phyloP scores from a whole-genome alignment of 331 rosid genomes.

The Ulmus americana region DNA sequence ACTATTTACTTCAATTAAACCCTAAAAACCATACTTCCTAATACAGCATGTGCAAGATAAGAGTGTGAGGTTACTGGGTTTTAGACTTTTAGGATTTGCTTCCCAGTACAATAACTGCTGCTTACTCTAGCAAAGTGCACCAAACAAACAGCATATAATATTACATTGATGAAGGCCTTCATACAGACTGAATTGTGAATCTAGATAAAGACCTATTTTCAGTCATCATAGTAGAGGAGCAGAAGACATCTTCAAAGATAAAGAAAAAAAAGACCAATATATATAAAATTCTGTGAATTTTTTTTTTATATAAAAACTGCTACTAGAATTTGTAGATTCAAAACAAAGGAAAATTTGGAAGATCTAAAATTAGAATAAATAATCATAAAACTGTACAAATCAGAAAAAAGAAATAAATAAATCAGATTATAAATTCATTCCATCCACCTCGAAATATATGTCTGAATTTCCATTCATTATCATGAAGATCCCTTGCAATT shows the following conservation, averaged over 20 bases:
- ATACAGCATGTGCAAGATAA: background rate
- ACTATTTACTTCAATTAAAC: background rate
- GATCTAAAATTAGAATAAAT: background rate
- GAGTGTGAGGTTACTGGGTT: background rate
- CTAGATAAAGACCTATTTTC: background rate
- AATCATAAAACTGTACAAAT: background rate
- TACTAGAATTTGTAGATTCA: background rate
- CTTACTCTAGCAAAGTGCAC: background rate
- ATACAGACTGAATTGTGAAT: background rate
- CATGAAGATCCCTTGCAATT: constrained; percentile 52
- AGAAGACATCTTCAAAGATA: background rate
- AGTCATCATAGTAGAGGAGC: background rate
- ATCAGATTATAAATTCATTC: background rate
- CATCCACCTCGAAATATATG: constrained; percentile 44
- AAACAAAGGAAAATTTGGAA: background rate
- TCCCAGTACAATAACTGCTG: background rate
- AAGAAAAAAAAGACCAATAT: background rate
- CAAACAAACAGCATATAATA: background rate
- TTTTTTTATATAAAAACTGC: background rate
- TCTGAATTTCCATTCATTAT: constrained; percentile 53
- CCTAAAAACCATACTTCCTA: background rate
- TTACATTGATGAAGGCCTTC: background rate
- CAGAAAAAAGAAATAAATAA: background rate
- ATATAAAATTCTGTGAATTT: background rate
- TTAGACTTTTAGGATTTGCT: no score